phyloP scores from a whole-genome alignment of 345 rosid genomes.

The Schrenkiella parvula region DNA sequence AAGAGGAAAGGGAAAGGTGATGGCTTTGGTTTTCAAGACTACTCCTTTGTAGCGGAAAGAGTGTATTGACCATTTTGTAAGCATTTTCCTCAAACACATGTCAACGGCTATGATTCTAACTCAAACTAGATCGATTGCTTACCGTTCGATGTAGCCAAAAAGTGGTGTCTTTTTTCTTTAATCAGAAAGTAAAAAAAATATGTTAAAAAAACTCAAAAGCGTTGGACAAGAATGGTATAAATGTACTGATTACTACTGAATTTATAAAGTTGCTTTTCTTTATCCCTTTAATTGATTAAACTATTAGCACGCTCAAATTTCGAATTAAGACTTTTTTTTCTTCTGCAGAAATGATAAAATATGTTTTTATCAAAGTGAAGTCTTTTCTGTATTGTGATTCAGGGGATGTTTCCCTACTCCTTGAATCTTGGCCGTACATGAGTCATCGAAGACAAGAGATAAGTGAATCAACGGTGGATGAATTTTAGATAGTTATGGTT shows the following conservation, averaged over 20 bases:
- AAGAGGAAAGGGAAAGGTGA: constrained; percentile 16
- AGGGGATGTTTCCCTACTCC: constrained; percentile 3
- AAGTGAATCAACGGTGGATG: constrained; percentile 22
- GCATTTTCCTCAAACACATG: constrained; percentile 24
- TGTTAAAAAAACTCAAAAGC: not conserved
- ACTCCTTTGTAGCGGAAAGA: constrained; percentile 34
- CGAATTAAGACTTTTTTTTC: constrained; percentile 3
- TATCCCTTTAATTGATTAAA: constrained; percentile 28
- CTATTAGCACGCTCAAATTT: constrained; percentile 42
- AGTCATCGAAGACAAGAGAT: not conserved
- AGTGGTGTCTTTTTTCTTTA: not conserved
- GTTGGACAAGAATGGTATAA: constrained; percentile 29
- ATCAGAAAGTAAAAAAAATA: constrained; percentile 6
- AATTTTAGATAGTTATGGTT: not conserved
- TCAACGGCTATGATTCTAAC: constrained; percentile 45
- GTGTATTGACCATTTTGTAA: constrained; percentile 46
- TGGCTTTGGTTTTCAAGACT: constrained; percentile 31
- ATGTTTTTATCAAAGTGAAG: not conserved
- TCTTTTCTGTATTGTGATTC: not conserved
- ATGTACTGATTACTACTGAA: constrained; percentile 28
- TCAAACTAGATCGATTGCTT: not conserved
- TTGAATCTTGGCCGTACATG: constrained; percentile 10
- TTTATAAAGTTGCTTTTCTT: constrained; percentile 30
- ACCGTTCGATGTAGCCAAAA: constrained; percentile 22
- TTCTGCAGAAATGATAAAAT: not conserved